Base-by-base conservation (phyloP, 768 basidiomycete species). In the Kwoniella shandongensis region DNA sequence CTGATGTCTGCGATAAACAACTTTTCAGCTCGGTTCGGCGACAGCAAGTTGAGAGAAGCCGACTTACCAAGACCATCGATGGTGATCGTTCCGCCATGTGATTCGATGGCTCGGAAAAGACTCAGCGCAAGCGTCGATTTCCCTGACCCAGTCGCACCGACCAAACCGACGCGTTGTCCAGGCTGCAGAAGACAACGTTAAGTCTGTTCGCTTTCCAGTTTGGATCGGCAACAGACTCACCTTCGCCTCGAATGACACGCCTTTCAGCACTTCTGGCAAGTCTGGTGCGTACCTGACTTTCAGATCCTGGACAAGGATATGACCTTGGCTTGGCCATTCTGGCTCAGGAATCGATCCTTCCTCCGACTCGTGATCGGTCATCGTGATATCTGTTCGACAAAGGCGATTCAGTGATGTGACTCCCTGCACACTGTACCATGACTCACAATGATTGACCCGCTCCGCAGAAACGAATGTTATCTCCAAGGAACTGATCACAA, bases 391-490 rank as follows among this genome's bases (percentile, higher is more conserved):
- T 74, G 36, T 1, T 41, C 7, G n/a, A 41, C 7, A 5, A 7
- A 18, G 15, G 5, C 17, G n/a, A 18, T 41, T 4, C 22, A 26
- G 30, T 51, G 18, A n/a, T 17, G 25, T n/a, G 29, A 29, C 10
- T 29, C 11, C 30, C 11, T 15, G 15, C 18, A 11, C 35, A 13
- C 3, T 35, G 18, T 36, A 20, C 36, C 20, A 15, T 26, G n/a
- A 61, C 66, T 62, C 23, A 74, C 73, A 75, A 20, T 72, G 65
- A 29, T 68, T 65, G 48, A 77, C 56, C 20, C 76, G 54, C 44
- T 77, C 75, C 1, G 71, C 76, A 13, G 66, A 64, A 20, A 77
- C 74, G 62, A 77, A 74, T 1, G 70, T 69, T 32, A 67, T 63
- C 23, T 77, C 75, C 5, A 75, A 51, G 10, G 64, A 53, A 6